Evolutionary conservation across 345 rosid genomes (phyloP), one percentile per base, ranked within the genome.

Genomic region (Eucalyptus tenuipes): DNA sequence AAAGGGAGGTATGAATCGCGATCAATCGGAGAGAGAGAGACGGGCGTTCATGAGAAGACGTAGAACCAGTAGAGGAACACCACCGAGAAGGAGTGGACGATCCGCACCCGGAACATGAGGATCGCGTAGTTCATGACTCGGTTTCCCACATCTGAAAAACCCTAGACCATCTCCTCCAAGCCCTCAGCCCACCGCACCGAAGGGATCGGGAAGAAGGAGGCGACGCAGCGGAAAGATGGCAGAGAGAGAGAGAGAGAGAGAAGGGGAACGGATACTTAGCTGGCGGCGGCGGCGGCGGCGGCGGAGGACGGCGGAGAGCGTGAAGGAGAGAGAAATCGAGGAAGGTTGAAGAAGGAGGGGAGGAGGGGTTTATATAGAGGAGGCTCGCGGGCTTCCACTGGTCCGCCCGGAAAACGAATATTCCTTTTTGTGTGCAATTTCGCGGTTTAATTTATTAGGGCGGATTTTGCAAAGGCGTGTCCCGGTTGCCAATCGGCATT

Each of bases 51-150:
- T 90, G 97, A 96, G 90, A 97, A 94, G 71, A 94, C 99, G 93
- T 96, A 96, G 49, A 97, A 95, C 94, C 98, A 96, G 97, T 96
- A 97, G 22, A 97, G 98, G 87, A 95, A 97, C 40, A 95, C 98
- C 89, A 97, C 99, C 17, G 99, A 97, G 90, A 97, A 96, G 6
- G 99, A 98, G 90, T 97, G 99, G 31, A 96, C 88, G 88, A 98
- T 88, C 48, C 98, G 96, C 88, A 98, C 92, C 61, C 95, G 95
- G 89, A 96, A 95, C 93, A 94, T 96, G 87, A 92, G 91, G 87
- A 94, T 90, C 16, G 92, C 91, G 90, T 53, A 92, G 68, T 68
- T 97, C 97, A 97, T 93, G 91, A 89, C 88, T 37, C 49, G 84
- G 48, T 31, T 17, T 85, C 75, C 87, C 88, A 85, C 90, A 85